Percentiles rank a stretch among this genome's conserved stretches.
These are phyloP conservation scores for Zygosaccharomyces siamensis DNA, from an alignment of 805 yeast species.

Conservation along the genomic window DNA sequence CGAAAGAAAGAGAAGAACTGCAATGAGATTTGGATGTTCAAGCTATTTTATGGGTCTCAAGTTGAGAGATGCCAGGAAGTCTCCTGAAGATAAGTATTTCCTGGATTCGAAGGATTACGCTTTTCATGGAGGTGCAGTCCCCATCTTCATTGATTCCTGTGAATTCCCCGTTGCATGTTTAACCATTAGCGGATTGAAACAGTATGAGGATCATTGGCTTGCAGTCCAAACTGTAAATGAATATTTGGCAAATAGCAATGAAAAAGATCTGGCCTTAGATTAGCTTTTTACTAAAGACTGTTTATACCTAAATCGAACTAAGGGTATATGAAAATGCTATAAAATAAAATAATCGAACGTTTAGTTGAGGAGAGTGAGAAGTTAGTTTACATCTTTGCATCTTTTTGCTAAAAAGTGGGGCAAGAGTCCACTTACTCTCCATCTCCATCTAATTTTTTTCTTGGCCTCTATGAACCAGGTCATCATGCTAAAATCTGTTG, in stretches of 20 bases:
- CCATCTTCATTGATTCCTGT: slow-evolving; percentile 37
- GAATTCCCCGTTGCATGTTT: slow-evolving; percentile 43
- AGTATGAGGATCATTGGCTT: slow-evolving; percentile 49
- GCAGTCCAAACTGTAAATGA: slow-evolving; percentile 31
- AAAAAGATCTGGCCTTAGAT: slow-evolving; percentile 19
- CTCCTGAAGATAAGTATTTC: slow-evolving; percentile 38
- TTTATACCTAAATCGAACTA: background rate
- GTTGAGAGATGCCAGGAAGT: slow-evolving; percentile 31
- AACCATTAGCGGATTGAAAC: slow-evolving; percentile 53
- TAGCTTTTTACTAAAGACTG: background rate
- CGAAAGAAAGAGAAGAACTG: slow-evolving; percentile 45
- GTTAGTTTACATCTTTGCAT: background rate
- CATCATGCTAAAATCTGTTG: slow-evolving; percentile 22
- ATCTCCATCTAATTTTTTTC: slow-evolving; percentile 46
- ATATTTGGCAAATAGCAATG: slow-evolving; percentile 12
- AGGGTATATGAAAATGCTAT: slow-evolving; percentile 2
- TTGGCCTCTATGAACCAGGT: slow-evolving; percentile 38
- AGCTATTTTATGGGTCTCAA: slow-evolving; percentile 46
- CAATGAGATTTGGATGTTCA: slow-evolving; percentile 44
- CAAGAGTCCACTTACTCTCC: slow-evolving; percentile 45
- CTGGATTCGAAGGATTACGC: slow-evolving; percentile 44
- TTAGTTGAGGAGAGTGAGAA: background rate
- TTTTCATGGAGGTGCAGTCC: slow-evolving; percentile 54
- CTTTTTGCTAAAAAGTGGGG: slow-evolving; percentile 32
- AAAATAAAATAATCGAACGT: background rate